Percentiles rank a stretch among this genome's conserved stretches.
phyloP scores from a whole-genome alignment of 345 rosid species.

The Microcos paniculata region DNA sequence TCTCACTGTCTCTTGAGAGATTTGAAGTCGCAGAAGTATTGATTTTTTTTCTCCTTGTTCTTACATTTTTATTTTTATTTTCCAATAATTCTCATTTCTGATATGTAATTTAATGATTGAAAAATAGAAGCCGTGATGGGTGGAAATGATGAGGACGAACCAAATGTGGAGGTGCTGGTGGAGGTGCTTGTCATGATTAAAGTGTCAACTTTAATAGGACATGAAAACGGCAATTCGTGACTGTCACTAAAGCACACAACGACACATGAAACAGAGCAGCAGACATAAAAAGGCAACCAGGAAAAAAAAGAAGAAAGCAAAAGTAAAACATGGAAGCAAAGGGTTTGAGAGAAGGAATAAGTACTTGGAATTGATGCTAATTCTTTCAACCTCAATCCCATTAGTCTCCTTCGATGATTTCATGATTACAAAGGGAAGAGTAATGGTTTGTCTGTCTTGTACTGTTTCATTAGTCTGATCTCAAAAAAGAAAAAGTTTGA shows the following conservation, averaged over 20 bases:
- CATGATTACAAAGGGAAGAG: neutral
- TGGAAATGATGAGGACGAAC: constrained; percentile 7
- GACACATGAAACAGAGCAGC: neutral
- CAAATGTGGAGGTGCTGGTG: constrained; percentile 14
- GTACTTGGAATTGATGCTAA: neutral
- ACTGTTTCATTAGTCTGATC: neutral
- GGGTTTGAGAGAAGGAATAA: neutral
- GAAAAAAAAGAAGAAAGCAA: neutral
- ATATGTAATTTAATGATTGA: constrained; percentile 18
- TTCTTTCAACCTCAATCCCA: neutral
- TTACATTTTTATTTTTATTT: neutral
- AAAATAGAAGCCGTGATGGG: constrained; percentile 23
- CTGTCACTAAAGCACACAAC: constrained; percentile 12
- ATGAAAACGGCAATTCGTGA: constrained; percentile 34
- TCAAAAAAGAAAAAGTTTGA: neutral
- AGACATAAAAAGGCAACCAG: neutral
- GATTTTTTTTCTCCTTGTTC: neutral
- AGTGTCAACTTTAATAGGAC: constrained; percentile 27
- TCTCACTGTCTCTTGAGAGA: neutral
- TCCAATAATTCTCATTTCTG: neutral
- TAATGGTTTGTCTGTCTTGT: constrained; percentile 4
- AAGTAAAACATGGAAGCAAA: neutral
- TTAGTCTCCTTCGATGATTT: neutral
- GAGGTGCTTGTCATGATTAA: constrained; percentile 53
- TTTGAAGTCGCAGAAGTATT: neutral